These are phyloP conservation scores for Talaromyces thailandensis DNA, from an alignment of 495 filamentous ascomycete genomes.

Conservation along the genomic window DNA sequence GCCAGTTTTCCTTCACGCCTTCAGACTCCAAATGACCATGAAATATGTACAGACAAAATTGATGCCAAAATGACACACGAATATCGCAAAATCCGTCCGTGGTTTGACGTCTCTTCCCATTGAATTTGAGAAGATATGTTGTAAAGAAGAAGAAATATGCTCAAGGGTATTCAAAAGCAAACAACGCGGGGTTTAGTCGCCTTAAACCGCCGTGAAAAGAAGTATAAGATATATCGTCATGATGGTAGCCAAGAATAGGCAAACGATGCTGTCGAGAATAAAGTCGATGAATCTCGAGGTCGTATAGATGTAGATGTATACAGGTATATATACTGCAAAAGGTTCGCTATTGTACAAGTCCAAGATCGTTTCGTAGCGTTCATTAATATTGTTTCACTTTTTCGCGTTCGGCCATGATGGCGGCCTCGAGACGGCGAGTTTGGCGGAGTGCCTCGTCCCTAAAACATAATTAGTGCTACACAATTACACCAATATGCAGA, in stretches of 20 bases:
- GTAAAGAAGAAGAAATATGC: not conserved
- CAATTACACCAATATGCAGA: not conserved
- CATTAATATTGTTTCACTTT: slow-evolving; percentile 33
- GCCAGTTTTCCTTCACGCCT: not conserved
- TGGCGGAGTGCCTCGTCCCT: slow-evolving; percentile 79
- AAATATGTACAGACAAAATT: not conserved
- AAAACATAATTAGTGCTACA: slow-evolving; percentile 18
- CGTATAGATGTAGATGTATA: not conserved
- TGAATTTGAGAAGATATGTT: not conserved
- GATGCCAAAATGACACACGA: not conserved
- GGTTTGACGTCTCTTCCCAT: not conserved
- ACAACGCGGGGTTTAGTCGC: not conserved
- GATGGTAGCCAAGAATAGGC: not conserved
- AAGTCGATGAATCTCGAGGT: not conserved
- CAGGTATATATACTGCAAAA: not conserved
- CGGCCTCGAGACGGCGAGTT: slow-evolving; percentile 65
- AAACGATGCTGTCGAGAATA: not conserved
- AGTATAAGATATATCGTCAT: not conserved
- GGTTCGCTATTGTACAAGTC: not conserved
- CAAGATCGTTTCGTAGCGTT: slow-evolving; percentile 15
- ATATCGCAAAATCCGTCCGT: not conserved
- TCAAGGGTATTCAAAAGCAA: slow-evolving; percentile 1
- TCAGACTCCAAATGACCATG: not conserved
- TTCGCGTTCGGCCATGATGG: slow-evolving; percentile 51
- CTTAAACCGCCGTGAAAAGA: not conserved